Evolutionary conservation across 1,284 basidiomycete species (phyloP), one percentile per base, ranked within the genome.

Genomic region (Testicularia cyperi): DNA sequence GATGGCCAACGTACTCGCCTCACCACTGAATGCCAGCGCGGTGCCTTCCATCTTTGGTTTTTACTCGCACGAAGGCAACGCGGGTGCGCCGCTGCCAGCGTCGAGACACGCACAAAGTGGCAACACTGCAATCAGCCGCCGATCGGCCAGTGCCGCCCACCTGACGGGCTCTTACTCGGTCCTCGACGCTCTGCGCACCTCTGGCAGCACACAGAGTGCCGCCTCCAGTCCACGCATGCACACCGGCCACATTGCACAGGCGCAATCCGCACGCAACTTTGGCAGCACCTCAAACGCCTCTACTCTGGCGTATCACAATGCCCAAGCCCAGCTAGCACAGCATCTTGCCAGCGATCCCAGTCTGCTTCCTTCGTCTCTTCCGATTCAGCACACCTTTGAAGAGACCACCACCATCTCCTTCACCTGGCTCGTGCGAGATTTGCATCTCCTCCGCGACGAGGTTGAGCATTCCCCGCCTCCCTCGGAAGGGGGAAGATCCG

Each of bases 381-480:
- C 42, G 9, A 9, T 41, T 18, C 53, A 42, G 28, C 48, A 44
- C 7, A 52, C 52, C 8, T 69, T 72, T 20, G 58, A 69, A 31
- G 69, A 74, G 31, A 65, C 70, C 24, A 53, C 51, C 15, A 46
- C 68, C 10, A 38, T 69, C 30, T 67, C 64, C 1, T 70, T 75
- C 36, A 64, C 56, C 3, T 74, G 72, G 72, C 44, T 49, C 34
- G 62, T 75, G 24, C 48, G 58, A 5, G 70, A 74, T 18, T 43
- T 65, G 2, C 38, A 44, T 13, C 38, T 67, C 14, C 49, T 75
- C 1, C 52, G 56, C 12, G 71, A 74, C 20, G 72, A 75, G 31
- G 64, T 74, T 7, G 61, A 66, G 31, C 34, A 38, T 14, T 55
- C 63, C 5, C 40, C 65, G 3, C 39, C 61, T 4, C 58, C 68